Percentiles rank a stretch among this genome's conserved stretches.
These are phyloP conservation scores for Debaryomyces sp. DNA, from an alignment of 1,139 yeast species.

Conservation along the genomic window DNA sequence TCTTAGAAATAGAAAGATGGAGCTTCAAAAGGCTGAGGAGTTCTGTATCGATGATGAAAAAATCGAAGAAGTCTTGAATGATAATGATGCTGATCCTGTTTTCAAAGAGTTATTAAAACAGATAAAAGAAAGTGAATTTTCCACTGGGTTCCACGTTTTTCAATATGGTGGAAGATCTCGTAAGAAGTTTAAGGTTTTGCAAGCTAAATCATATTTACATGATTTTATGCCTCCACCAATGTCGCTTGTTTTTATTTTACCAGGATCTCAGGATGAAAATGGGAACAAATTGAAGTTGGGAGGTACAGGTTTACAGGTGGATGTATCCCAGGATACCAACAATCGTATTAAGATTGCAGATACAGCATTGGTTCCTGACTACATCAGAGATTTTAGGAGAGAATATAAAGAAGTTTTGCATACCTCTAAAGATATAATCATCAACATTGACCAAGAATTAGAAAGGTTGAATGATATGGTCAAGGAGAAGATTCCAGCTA, in stretches of 20 bases:
- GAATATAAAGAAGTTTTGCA: conserved; percentile 4
- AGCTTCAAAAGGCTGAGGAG: conserved; percentile 17
- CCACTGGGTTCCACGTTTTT: conserved; percentile 45
- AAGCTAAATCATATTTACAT: conserved; percentile 41
- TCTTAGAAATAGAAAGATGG: conserved; percentile 19
- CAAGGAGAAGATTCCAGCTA: background rate
- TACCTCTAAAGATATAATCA: conserved; percentile 6
- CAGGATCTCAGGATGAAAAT: conserved; percentile 15
- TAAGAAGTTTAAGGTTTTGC: conserved; percentile 28
- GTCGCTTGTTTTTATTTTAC: conserved; percentile 36
- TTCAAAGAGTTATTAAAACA: conserved; percentile 11
- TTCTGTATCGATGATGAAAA: conserved; percentile 35
- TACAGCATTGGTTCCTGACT: conserved; percentile 6
- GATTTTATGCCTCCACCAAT: conserved; percentile 50
- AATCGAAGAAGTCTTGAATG: conserved; percentile 16
- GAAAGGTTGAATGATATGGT: conserved; percentile 12
- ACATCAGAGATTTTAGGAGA: conserved; percentile 1
- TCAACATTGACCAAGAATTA: conserved; percentile 16
- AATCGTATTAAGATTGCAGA: background rate
- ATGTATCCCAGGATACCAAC: background rate
- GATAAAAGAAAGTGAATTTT: conserved; percentile 11
- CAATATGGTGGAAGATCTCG: conserved; percentile 35
- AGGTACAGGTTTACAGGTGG: conserved; percentile 14
- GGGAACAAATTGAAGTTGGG: conserved; percentile 2
- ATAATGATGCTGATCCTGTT: conserved; percentile 9